Evolutionary conservation across 768 basidiomycete genomes (phyloP), one percentile per base, ranked within the genome.

Genomic region (Calocera cornea): DNA sequence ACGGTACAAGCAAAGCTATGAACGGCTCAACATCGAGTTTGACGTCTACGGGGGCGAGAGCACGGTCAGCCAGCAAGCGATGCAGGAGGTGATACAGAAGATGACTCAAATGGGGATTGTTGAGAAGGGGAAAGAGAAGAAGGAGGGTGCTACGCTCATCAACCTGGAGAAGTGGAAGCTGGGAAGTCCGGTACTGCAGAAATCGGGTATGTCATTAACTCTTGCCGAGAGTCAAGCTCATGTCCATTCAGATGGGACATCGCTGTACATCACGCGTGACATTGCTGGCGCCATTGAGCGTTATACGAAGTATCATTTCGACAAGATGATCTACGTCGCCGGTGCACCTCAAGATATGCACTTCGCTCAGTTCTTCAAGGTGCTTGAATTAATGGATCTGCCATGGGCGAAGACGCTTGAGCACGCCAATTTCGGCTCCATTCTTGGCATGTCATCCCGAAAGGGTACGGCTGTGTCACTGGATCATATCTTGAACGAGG

Each of bases 391-490:
- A 41, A 93, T 99, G 90, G 85, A 84, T 2, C 89, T 89, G 78
- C 84, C 87, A 0, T 97, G 90, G 89, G 94, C 95, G 0, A 81
- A 84, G 69, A 79, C 78, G 38, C 83, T 97, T 49, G 82, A 90
- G 74, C 95, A 97, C 76, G 80, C 97, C 77, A 95, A 94, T 78
- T 93, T 89, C 72, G 91, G 92, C 19, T 79, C 95, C 69, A 94
- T 99, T 24, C 87, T 85, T 66, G 95, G 95, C 67, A 99, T 99
- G 95, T 94, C 87, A 76, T 92, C 91, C 27, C 84, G 90, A 34
- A 92, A 87, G 77, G 94, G 94, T 38, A 97, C 92, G 0, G 95
- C 91, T 50, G 93, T 95, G 64, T 97, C 97, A 83, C 79, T 99
- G 34, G 87, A 97, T 72, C 85, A 97, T 76, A 97, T 92, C 71